Evolutionary conservation across 1,284 basidiomycete genomes (phyloP).

Genomic region (Pseudozyma sp.): DNA sequence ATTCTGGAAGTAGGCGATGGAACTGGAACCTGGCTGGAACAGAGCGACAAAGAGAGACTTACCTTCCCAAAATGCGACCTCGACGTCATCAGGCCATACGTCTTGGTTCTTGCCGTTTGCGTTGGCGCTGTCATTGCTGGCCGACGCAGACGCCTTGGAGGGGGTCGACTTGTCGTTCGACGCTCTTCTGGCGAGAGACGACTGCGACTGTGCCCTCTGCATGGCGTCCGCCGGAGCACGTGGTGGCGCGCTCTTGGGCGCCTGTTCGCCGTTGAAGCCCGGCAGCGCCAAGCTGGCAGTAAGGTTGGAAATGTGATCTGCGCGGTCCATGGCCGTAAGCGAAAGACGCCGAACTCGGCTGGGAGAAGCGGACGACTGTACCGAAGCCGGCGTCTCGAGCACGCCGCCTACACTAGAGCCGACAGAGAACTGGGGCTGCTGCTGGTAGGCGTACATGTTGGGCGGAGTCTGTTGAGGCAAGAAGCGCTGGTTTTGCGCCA

Average conservation of each 20-base stretch:
- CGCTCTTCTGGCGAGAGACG: conserved; percentile 7
- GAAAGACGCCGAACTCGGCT: conserved; percentile 38
- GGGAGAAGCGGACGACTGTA: conserved; percentile 41
- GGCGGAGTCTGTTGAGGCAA: conserved; percentile 54
- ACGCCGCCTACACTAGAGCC: conserved; percentile 43
- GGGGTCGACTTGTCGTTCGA: conserved; percentile 15
- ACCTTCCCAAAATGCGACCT: conserved; percentile 70
- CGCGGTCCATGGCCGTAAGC: conserved; percentile 36
- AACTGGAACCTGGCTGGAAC: neutral
- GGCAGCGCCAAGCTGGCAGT: conserved; percentile 52
- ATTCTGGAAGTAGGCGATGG: no score
- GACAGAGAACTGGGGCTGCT: conserved; percentile 46
- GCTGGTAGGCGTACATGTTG: conserved; percentile 48
- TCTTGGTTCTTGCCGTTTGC: conserved; percentile 66
- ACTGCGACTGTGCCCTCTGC: conserved; percentile 44
- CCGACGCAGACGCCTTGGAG: conserved; percentile 5
- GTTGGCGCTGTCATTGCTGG: conserved; percentile 13
- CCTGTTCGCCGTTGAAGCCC: conserved; percentile 23
- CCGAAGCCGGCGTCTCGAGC: conserved; percentile 46
- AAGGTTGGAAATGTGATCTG: conserved; percentile 49
- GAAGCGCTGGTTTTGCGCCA: conserved; percentile 32
- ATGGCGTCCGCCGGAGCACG: conserved; percentile 48
- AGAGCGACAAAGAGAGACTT: conserved; percentile 20
- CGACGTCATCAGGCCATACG: conserved; percentile 70
- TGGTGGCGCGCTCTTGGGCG: conserved; percentile 50